phyloP scores from a whole-genome alignment of 768 basidiomycete species.

The Lepiota brunneoincarnata region DNA sequence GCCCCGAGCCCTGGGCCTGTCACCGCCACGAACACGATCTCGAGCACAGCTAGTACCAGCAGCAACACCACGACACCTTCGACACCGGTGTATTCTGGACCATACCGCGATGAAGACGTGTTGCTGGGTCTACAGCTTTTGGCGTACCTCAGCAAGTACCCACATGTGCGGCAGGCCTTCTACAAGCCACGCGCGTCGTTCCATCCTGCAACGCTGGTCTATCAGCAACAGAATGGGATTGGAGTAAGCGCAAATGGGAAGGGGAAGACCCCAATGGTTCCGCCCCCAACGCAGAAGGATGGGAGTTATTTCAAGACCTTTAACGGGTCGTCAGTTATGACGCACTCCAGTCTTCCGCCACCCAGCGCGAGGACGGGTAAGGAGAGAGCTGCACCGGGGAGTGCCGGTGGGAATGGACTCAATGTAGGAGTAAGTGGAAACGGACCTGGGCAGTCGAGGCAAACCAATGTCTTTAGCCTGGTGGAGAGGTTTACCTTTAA shows the following conservation, averaged over 20 bases:
- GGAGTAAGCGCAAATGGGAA: conserved; percentile 31
- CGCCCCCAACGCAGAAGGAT: conserved; percentile 8
- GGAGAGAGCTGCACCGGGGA: conserved; percentile 12
- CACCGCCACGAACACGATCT: conserved; percentile 22
- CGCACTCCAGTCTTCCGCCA: neutral
- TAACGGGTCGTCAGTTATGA: conserved; percentile 8
- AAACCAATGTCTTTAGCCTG: conserved; percentile 93
- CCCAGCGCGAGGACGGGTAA: neutral
- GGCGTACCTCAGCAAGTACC: conserved; percentile 96
- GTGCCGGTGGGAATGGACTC: neutral
- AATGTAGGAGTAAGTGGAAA: neutral
- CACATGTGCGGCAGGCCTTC: conserved; percentile 94
- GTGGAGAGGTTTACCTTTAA: conserved; percentile 97
- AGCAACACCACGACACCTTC: conserved; percentile 28
- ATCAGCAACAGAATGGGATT: conserved; percentile 16
- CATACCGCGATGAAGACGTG: conserved; percentile 94
- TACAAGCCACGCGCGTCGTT: conserved; percentile 86
- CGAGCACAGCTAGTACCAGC: conserved; percentile 4
- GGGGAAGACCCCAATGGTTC: conserved; percentile 39
- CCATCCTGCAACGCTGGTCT: conserved; percentile 64
- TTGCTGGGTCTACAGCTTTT: conserved; percentile 87
- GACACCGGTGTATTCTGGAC: conserved; percentile 41
- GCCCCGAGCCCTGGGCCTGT: conserved; percentile 10
- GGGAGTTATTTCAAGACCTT: conserved; percentile 12
- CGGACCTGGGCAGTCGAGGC: conserved; percentile 29